Percentiles rank a stretch among this genome's conserved stretches.
Evolutionary conservation across 192 early-diverging fungal species (phyloP).

Genomic region (Coemansia sp.): DNA sequence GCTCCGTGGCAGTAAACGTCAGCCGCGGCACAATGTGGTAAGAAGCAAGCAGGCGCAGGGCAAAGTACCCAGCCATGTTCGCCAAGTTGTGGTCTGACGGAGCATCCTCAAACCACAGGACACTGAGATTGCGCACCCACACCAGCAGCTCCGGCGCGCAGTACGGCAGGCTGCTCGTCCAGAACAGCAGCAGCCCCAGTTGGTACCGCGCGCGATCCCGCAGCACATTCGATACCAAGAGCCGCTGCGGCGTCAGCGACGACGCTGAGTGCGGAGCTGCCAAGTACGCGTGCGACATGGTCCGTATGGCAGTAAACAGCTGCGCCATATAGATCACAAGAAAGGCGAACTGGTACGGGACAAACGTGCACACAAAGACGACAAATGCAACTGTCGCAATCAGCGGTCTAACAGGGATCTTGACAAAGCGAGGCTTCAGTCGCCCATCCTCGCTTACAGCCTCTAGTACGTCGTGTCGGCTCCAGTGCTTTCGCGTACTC

Average conservation of each 20-base stretch:
- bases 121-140: conserved; percentile 79
- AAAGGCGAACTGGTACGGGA: conserved; percentile 82
- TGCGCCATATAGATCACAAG: conserved; percentile 64
- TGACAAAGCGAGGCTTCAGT: not conserved
- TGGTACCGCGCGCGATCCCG: conserved; percentile 63
- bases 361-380: conserved; percentile 60
- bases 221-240: conserved; percentile 14
- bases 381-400: conserved; percentile 51
- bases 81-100: conserved; percentile 69
- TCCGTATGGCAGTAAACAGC: conserved; percentile 57
- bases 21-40: conserved; percentile 34
- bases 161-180: conserved; percentile 72
- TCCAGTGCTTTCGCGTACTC: conserved; percentile 15
- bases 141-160: conserved; percentile 76
- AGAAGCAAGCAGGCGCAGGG: conserved; percentile 34
- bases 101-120: conserved; percentile 80
- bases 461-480: conserved; percentile 7
- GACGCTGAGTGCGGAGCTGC: conserved; percentile 18
- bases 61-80: conserved; percentile 49
- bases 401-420: conserved; percentile 16
- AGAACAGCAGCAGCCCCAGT: conserved; percentile 68
- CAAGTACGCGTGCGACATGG: conserved; percentile 41
- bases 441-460: conserved; percentile 12
- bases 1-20: conserved; percentile 8
- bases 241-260: conserved; percentile 23